Evolutionary conservation across 2,329 filamentous ascomycete species (phyloP).

Genomic region (Fusarium oxysporum): DNA sequence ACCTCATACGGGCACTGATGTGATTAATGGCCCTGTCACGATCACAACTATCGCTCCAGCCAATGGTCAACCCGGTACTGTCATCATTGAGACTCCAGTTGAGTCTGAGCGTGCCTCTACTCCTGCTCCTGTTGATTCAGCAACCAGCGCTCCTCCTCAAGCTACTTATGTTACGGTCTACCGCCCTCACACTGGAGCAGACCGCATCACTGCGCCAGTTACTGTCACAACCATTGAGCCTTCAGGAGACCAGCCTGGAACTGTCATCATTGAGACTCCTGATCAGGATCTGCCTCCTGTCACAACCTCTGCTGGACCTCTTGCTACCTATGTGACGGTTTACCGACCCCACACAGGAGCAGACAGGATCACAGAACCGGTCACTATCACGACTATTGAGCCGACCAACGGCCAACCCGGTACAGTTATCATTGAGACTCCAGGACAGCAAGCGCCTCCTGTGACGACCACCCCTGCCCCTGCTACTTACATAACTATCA

Average conservation of each 20-base stretch:
- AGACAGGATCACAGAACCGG: constrained; percentile 15
- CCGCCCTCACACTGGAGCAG: constrained; percentile 21
- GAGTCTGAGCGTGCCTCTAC: constrained; percentile 1
- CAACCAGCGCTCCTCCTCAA: background rate
- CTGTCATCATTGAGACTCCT: constrained; percentile 30
- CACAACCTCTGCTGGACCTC: constrained; percentile 18
- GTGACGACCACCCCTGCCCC: constrained; percentile 11
- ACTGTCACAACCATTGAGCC: constrained; percentile 25
- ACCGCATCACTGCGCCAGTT: constrained; percentile 14
- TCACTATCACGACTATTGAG: constrained; percentile 30
- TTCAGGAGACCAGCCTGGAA: constrained; percentile 22
- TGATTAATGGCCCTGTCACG: constrained; percentile 18
- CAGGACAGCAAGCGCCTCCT: constrained; percentile 23
- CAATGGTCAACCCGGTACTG: constrained; percentile 22
- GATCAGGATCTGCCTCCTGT: constrained; percentile 18
- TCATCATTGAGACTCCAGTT: constrained; percentile 28
- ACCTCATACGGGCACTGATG: constrained; percentile 15
- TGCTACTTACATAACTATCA: constrained; percentile 23
- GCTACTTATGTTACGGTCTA: constrained; percentile 30
- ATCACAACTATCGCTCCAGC: constrained; percentile 19
- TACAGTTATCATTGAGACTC: constrained; percentile 34
- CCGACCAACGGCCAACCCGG: constrained; percentile 17
- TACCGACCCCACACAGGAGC: constrained; percentile 21
- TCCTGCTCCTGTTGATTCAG: background rate
- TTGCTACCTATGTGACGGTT: constrained; percentile 23